phyloP scores from a whole-genome alignment of 164 flowering plant species.

The Euptelea pleiosperma region DNA sequence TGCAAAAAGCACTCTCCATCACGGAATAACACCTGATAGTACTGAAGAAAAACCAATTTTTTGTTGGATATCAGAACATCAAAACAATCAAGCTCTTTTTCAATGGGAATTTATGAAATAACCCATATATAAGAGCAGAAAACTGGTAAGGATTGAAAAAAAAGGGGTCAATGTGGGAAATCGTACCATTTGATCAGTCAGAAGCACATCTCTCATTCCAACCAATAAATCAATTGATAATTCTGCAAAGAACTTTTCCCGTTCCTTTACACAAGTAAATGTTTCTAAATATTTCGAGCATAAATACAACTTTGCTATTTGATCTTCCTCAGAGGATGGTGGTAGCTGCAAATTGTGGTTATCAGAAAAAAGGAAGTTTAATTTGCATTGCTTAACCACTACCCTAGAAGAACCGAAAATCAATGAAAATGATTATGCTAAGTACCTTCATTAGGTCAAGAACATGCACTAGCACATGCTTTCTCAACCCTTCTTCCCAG shows the following conservation, averaged over 20 bases:
- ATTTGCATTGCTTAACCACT: neutral
- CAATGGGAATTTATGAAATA: neutral
- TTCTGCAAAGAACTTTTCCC: constrained; percentile 55
- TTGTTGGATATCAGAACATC: constrained; percentile 11
- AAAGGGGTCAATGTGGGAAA: neutral
- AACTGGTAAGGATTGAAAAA: neutral
- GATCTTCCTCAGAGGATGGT: constrained; percentile 59
- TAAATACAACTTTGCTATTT: constrained; percentile 58
- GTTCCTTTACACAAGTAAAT: constrained; percentile 79
- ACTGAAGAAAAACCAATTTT: constrained; percentile 42
- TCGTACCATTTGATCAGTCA: constrained; percentile 58
- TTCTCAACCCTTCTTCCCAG: constrained; percentile 75
- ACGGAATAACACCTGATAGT: constrained; percentile 84
- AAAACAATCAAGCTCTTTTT: neutral
- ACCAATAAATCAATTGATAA: constrained; percentile 70
- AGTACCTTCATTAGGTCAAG: constrained; percentile 86
- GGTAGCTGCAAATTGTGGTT: constrained; percentile 41
- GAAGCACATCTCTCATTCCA: constrained; percentile 81
- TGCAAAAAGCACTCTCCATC: constrained; percentile 97
- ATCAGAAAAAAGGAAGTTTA: neutral
- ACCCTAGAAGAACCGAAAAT: neutral
- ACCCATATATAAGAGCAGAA: neutral
- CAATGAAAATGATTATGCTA: neutral
- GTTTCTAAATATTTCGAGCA: constrained; percentile 87
- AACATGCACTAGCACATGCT: constrained; percentile 50